Base-by-base conservation (phyloP, 1,284 basidiomycete genomes). In the Ustilago sp. region DNA sequence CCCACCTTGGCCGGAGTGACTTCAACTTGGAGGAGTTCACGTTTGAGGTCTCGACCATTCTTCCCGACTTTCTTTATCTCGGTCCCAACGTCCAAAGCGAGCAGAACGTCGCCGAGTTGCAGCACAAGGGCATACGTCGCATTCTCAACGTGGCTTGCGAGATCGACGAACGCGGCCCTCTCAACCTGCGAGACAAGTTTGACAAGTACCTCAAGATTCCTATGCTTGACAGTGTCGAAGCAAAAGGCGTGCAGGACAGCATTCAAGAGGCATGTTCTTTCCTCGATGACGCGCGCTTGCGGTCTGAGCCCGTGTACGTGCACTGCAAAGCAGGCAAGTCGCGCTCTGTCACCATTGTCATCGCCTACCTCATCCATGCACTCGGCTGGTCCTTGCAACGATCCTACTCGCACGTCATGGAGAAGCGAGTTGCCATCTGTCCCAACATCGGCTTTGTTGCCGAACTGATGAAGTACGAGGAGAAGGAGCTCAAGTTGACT, bases 381-480 rank as follows among this genome's bases (percentile, higher is more conserved):
- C 94, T 97, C 82, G 93, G 94, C 80, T 98, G 95, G 95, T 92
- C 94, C 8, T 89, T 98, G 56, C 92, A 93, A 35, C 91, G 91
- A 58, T 93, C 95, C 0, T 98, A 98, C 85, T 88, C 91, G 1
- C 95, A 94, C 84, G 95, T 98, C 28, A 89, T 93, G 47, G 94
- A 95, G 81, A 90, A 94, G 9, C 90, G 96, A 53, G 92, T 93
- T 77, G 93, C 93, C 76, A 95, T 98, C 78, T 94, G 93, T n/a
- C 95, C 96, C 9, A 98, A 98, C 86, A 98, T 99, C 77, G 95
- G 95, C 7, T 98, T 98, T 86, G 94, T 98, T 38, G 94, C 93
- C 13, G 95, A 98, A 87, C 89, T 98, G 50, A 98, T 98, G 94
- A 92, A 91, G 56, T 98, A 94, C 83, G 95, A 98, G 87, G 93